Evolutionary conservation across 805 yeast genomes (phyloP).

Genomic region (Candida hungchunana): DNA sequence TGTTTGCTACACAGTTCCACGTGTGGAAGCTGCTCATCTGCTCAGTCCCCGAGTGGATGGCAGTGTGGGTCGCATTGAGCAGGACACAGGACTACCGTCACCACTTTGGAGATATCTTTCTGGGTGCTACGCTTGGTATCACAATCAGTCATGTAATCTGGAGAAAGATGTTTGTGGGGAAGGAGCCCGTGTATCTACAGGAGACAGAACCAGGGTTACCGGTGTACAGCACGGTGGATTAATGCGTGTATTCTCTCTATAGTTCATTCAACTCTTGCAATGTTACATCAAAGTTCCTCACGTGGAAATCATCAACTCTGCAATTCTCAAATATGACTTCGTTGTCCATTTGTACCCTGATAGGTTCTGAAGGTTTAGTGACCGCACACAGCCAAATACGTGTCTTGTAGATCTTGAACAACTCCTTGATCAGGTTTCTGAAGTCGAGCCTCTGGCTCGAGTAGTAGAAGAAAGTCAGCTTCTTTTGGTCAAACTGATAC

Average conservation of each 20-base stretch:
- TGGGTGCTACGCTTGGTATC: slow-evolving; percentile 70
- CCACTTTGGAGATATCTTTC: slow-evolving; percentile 75
- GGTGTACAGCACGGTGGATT: slow-evolving; percentile 9
- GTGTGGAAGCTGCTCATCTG: slow-evolving; percentile 54
- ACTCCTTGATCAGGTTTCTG: slow-evolving; percentile 65
- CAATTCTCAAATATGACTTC: slow-evolving; percentile 16
- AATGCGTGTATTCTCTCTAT: slow-evolving; percentile 2
- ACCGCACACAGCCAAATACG: slow-evolving; percentile 78
- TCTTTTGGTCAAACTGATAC: slow-evolving; percentile 77
- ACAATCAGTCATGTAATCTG: slow-evolving; percentile 13
- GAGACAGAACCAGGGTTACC: slow-evolving; percentile 12
- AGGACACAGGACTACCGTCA: slow-evolving; percentile 91
- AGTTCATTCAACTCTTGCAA: slow-evolving; percentile 6
- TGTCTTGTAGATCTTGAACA: slow-evolving; percentile 72
- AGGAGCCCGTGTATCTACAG: slow-evolving; percentile 18
- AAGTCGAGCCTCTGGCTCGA: slow-evolving; percentile 68
- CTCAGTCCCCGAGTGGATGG: slow-evolving; percentile 57
- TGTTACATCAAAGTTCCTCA: slow-evolving; percentile 17
- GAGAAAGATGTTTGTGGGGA: slow-evolving; percentile 20
- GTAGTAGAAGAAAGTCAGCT: slow-evolving; percentile 66
- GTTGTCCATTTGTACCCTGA: slow-evolving; percentile 7
- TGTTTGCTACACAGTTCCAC: slow-evolving; percentile 32
- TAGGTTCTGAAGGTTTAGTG: slow-evolving; percentile 8
- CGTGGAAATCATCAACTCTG: slow-evolving; percentile 25
- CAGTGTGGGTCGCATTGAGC: slow-evolving; percentile 71